Conservation (phyloP, 352 stramenopile species). For the Globisporangium barbulae region DNA sequence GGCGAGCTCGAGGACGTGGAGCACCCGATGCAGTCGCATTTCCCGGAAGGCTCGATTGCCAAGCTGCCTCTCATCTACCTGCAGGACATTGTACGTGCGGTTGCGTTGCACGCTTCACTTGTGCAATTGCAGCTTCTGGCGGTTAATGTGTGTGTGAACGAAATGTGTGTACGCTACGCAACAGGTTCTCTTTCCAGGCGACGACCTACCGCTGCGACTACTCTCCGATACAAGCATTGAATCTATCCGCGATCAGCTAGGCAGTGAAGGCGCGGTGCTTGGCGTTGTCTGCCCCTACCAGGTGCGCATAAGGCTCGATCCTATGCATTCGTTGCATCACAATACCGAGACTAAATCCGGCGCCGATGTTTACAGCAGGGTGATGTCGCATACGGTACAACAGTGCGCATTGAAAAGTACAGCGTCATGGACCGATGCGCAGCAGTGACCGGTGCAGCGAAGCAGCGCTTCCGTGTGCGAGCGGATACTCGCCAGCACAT, state of each 20-base stretch:
- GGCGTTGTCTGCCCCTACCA: conserved; percentile 58
- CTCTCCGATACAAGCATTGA: conserved; percentile 55
- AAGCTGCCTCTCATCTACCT: conserved; percentile 69
- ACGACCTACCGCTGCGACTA: conserved; percentile 73
- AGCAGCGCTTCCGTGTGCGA: conserved; percentile 61
- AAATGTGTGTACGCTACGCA: background rate
- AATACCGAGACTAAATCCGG: background rate
- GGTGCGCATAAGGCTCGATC: conserved; percentile 10
- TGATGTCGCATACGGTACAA: conserved; percentile 50
- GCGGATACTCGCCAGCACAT: conserved; percentile 19
- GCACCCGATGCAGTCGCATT: conserved; percentile 41
- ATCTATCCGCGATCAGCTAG: conserved; percentile 41
- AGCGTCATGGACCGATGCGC: conserved; percentile 36
- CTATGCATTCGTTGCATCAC: too few species aligned
- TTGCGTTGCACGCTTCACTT: background rate
- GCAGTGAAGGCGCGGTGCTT: conserved; percentile 45
- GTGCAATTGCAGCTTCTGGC: background rate
- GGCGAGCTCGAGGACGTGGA: conserved; percentile 61
- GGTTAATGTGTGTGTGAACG: background rate
- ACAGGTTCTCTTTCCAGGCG: conserved; percentile 81
- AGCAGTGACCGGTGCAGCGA: conserved; percentile 54
- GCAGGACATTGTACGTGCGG: conserved; percentile 58
- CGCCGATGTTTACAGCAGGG: conserved; percentile 14
- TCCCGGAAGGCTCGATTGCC: conserved; percentile 47
- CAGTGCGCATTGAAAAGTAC: conserved; percentile 68